Conservation (phyloP, 345 rosid species). For the Hibiscus tridactylites region DNA sequence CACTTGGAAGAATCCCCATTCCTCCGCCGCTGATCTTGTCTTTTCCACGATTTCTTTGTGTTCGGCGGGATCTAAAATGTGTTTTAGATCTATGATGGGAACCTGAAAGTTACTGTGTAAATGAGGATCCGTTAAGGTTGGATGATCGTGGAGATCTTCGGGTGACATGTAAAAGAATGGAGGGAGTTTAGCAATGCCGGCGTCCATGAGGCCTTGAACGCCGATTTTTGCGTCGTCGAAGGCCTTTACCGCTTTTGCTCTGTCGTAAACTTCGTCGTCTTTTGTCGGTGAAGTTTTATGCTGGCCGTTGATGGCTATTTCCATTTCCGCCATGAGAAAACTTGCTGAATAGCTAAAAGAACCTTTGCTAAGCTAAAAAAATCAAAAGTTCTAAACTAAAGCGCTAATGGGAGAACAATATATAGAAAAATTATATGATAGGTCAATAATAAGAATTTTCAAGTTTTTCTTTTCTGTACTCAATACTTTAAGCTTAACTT, state of each 20-base stretch:
- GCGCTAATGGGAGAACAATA: too few species aligned
- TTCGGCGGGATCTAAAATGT: neutral
- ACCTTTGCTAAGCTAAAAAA: too few species aligned
- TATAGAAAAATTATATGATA: too few species aligned
- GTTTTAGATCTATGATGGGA: neutral
- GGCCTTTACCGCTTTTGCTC: neutral
- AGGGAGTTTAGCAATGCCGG: neutral
- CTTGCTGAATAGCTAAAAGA: too few species aligned
- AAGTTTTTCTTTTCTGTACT: too few species aligned
- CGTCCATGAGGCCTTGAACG: constrained; percentile 1
- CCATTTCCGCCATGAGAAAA: neutral
- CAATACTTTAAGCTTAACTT: too few species aligned
- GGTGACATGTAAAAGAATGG: neutral
- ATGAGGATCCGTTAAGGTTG: neutral
- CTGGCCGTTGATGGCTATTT: neutral
- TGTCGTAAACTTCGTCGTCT: neutral
- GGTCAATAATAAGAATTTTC: too few species aligned
- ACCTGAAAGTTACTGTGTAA: neutral
- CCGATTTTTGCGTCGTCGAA: constrained; percentile 2
- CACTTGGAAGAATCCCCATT: constrained; percentile 18
- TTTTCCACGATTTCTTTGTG: neutral
- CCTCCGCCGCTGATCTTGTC: constrained; percentile 1
- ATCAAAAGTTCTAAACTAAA: too few species aligned
- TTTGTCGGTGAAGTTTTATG: neutral
- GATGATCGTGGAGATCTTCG: neutral